Evolutionary conservation across 768 basidiomycete genomes (phyloP).

Genomic region (Termitomyces sp.): DNA sequence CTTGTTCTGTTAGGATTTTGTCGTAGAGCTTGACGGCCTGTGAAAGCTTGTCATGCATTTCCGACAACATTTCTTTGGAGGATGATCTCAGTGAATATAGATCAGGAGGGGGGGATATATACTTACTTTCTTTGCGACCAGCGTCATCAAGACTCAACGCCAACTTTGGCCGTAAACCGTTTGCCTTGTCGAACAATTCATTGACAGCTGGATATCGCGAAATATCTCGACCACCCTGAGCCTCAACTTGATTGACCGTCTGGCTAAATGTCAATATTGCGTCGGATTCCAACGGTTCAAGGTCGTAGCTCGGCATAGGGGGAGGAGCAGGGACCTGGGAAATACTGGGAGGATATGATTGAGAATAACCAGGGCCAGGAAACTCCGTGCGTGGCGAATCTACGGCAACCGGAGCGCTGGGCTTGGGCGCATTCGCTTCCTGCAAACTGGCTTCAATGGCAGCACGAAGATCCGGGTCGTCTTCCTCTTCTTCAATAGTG

Average conservation of each 20-base stretch:
- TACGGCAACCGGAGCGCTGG: constrained; percentile 71
- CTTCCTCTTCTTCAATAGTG: constrained; percentile 59
- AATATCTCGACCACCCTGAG: constrained; percentile 76
- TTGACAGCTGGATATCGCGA: constrained; percentile 81
- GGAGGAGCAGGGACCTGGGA: constrained; percentile 43
- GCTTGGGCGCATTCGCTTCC: constrained; percentile 76
- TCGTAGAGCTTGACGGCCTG: constrained; percentile 93
- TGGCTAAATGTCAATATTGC: constrained; percentile 89
- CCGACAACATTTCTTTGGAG: constrained; percentile 71
- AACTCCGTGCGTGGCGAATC: constrained; percentile 52
- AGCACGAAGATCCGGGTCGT: constrained; percentile 88
- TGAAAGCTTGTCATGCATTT: constrained; percentile 94
- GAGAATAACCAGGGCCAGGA: constrained; percentile 38
- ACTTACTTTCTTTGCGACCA: constrained; percentile 77
- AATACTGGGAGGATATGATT: constrained; percentile 42
- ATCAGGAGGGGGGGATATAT: not conserved
- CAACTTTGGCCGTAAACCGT: constrained; percentile 74
- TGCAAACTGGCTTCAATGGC: constrained; percentile 94
- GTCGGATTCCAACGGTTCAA: constrained; percentile 79
- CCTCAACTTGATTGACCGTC: constrained; percentile 80
- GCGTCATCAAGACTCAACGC: constrained; percentile 83
- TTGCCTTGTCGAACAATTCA: constrained; percentile 84
- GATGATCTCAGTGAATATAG: not conserved
- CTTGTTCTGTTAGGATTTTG: constrained; percentile 79
- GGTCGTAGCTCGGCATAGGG: constrained; percentile 73